phyloP scores from a whole-genome alignment of 805 yeast species.

The Wickerhamiella spandovensis region DNA sequence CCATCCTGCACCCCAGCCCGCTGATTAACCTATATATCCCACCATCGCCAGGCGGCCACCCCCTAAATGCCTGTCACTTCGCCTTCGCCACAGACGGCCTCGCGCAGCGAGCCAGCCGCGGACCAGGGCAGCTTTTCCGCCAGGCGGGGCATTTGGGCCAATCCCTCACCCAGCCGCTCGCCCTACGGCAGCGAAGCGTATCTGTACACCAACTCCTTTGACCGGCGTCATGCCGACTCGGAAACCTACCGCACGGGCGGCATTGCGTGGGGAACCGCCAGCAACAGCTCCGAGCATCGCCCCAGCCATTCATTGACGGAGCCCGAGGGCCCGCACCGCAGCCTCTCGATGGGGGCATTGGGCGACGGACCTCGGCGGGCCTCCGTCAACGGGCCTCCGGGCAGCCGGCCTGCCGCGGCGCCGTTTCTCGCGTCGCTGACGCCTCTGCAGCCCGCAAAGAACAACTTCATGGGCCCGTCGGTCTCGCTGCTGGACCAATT shows the following conservation, averaged over 20 bases:
- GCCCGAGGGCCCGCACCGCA: constrained; percentile 1
- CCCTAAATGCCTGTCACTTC: neutral
- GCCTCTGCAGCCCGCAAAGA: neutral
- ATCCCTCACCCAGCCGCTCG: neutral
- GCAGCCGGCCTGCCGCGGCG: neutral
- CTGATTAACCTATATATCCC: neutral
- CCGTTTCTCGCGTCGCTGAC: constrained; percentile 12
- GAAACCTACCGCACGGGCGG: constrained; percentile 16
- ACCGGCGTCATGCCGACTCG: constrained; percentile 9
- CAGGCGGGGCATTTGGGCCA: constrained; percentile 2
- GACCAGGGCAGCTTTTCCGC: neutral
- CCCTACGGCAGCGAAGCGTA: neutral
- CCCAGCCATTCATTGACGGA: constrained; percentile 1
- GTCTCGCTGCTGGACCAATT: constrained; percentile 18
- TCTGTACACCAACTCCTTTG: neutral
- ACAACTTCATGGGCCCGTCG: constrained; percentile 15
- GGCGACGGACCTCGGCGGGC: constrained; percentile 7
- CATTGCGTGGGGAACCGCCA: constrained; percentile 19
- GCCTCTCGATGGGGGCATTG: neutral
- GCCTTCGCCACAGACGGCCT: neutral
- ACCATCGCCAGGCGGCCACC: neutral
- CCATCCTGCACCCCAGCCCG: neutral
- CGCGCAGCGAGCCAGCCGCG: neutral
- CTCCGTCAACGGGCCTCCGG: constrained; percentile 3
- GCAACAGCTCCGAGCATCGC: neutral